These are phyloP conservation scores for Geotrichum aggregatum DNA, from an alignment of 1,139 yeast species.

Conservation along the genomic window DNA sequence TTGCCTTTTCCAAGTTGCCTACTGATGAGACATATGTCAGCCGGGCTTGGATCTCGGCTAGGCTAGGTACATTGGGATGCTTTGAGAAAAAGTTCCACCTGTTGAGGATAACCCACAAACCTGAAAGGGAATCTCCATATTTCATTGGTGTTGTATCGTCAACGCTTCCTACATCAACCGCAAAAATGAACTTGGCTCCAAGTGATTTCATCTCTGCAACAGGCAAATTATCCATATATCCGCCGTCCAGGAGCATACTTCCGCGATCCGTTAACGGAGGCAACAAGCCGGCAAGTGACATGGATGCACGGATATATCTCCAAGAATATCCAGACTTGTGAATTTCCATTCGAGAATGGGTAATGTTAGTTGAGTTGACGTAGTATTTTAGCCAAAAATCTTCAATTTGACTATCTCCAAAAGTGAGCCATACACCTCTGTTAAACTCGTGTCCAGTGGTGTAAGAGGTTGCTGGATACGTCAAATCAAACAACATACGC, in stretches of 20 bases:
- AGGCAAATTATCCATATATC: slow-evolving; percentile 89
- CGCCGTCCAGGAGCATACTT: slow-evolving; percentile 91
- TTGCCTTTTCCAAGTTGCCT: slow-evolving; percentile 84
- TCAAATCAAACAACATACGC: slow-evolving; percentile 78
- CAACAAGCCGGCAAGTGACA: slow-evolving; percentile 90
- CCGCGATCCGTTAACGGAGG: slow-evolving; percentile 85
- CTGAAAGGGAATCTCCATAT: slow-evolving; percentile 90
- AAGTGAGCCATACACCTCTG: slow-evolving; percentile 92
- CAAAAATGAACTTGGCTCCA: slow-evolving; percentile 84
- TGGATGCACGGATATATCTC: slow-evolving; percentile 92
- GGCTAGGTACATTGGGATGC: slow-evolving; percentile 85
- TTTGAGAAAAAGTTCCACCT: slow-evolving; percentile 87
- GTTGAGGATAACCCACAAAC: slow-evolving; percentile 84
- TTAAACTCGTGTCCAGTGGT: slow-evolving; percentile 97
- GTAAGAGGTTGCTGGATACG: slow-evolving; percentile 91
- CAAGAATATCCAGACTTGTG: slow-evolving; percentile 92
- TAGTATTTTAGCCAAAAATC: slow-evolving; percentile 91
- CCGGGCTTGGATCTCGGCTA: slow-evolving; percentile 92
- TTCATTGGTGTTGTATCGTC: slow-evolving; percentile 88
- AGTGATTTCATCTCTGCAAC: slow-evolving; percentile 80
- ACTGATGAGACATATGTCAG: slow-evolving; percentile 94
- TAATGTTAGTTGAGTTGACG: slow-evolving; percentile 89
- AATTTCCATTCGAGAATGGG: slow-evolving; percentile 91
- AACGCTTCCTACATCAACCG: slow-evolving; percentile 93
- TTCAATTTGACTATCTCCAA: slow-evolving; percentile 88